These are phyloP conservation scores for Rhodotorula mucilaginosa DNA, from an alignment of 1,284 basidiomycete genomes.

Conservation along the genomic window DNA sequence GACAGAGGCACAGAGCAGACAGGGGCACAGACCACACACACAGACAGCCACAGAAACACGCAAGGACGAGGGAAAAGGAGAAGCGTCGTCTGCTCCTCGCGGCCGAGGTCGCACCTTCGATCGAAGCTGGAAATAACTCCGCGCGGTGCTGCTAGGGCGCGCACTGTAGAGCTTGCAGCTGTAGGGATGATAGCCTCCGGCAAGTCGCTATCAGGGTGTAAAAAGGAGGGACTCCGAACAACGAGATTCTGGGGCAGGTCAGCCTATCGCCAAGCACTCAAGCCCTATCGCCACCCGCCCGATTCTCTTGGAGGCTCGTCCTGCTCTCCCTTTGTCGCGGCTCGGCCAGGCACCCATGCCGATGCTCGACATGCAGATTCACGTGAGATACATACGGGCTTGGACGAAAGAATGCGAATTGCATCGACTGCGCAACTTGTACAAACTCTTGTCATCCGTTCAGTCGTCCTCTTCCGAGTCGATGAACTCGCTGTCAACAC, in stretches of 20 bases:
- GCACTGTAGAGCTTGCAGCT: too few relatives aligned
- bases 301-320: not conserved
- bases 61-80: not conserved
- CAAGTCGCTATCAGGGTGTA: too few relatives aligned
- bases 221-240: not conserved
- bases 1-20: not conserved
- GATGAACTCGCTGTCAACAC: conserved; percentile 24
- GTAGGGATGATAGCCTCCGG: too few relatives aligned
- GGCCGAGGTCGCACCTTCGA: too few relatives aligned
- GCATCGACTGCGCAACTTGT: too few relatives aligned
- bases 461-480: conserved; percentile 26
- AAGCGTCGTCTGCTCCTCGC: not conserved
- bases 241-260: not conserved
- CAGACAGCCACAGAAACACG: not conserved
- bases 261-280: not conserved
- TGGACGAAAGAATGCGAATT: too few relatives aligned
- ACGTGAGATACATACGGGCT: not conserved
- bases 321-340: not conserved
- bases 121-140: too few relatives aligned
- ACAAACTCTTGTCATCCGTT: not conserved
- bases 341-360: too few relatives aligned
- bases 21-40: not conserved
- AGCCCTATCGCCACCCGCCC: not conserved
- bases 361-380: not conserved
- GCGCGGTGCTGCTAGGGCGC: too few relatives aligned